phyloP scores from a whole-genome alignment of 2,329 filamentous ascomycete species.

The Hyphodiscus sp. region DNA sequence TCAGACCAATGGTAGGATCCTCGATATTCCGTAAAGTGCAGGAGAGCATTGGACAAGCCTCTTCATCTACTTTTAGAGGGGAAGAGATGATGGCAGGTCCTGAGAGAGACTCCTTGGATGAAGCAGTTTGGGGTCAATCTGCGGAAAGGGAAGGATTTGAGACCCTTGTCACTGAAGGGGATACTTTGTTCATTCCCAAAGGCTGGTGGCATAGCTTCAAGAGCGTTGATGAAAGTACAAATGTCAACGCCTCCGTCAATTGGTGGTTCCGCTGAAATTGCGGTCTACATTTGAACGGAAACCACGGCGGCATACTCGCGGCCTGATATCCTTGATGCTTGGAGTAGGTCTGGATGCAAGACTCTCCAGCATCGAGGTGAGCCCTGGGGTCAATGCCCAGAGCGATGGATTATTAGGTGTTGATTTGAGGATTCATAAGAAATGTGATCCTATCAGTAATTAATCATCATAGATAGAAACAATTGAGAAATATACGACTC shows the following conservation, averaged over 20 bases:
- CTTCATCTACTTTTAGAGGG: constrained; percentile 50
- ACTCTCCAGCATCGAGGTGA: no score
- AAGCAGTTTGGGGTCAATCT: constrained; percentile 58
- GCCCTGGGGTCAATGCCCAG: no score
- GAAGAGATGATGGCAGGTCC: constrained; percentile 86
- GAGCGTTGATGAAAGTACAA: constrained; percentile 44
- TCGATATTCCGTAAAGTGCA: constrained; percentile 53
- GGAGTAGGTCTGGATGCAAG: no score
- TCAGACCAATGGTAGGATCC: constrained; percentile 57
- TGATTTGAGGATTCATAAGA: no score
- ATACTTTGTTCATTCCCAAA: constrained; percentile 71
- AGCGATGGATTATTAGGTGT: no score
- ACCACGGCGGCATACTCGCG: no score
- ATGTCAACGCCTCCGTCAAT: constrained; percentile 41
- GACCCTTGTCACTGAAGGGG: constrained; percentile 53
- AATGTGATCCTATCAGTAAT: not conserved
- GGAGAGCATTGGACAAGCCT: constrained; percentile 28
- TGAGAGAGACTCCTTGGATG: constrained; percentile 61
- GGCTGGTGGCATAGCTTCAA: constrained; percentile 86
- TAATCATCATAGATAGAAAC: no score
- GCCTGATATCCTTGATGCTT: no score
- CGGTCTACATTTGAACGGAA: not conserved
- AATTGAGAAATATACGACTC: not conserved
- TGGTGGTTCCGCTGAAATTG: constrained; percentile 41
- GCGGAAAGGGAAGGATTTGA: constrained; percentile 13